Evolutionary conservation across 345 rosid genomes (phyloP).

Genomic region (Salix exigua): DNA sequence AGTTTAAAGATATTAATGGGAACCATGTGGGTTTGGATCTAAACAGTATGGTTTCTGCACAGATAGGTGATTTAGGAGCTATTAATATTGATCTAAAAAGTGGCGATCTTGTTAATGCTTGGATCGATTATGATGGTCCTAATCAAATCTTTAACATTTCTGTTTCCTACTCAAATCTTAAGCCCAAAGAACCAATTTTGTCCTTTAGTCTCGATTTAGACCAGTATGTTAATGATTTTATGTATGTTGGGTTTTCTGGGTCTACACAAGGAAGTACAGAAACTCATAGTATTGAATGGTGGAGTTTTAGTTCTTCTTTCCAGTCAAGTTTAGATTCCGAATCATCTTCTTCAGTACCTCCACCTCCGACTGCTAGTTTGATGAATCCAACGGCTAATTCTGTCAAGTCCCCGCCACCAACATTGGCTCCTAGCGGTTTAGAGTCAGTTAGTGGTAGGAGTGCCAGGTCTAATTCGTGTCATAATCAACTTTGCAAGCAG

Average conservation of each 20-base stretch:
- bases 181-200: slow-evolving; percentile 68
- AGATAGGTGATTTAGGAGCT: slow-evolving; percentile 60
- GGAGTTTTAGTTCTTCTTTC: slow-evolving; percentile 84
- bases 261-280: slow-evolving; percentile 99
- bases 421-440: slow-evolving; percentile 47
- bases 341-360: slow-evolving; percentile 40
- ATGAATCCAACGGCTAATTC: slow-evolving; percentile 72
- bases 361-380: slow-evolving; percentile 60
- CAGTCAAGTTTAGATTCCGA: slow-evolving; percentile 38
- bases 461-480: slow-evolving; percentile 48
- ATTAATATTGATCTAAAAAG: slow-evolving; percentile 81
- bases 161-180: slow-evolving; percentile 79
- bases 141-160: slow-evolving; percentile 42
- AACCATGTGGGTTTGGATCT: slow-evolving; percentile 97
- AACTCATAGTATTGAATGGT: slow-evolving; percentile 86
- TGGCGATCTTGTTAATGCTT: slow-evolving; percentile 75
- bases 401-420: slow-evolving; percentile 55
- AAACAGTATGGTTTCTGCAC: slow-evolving; percentile 64
- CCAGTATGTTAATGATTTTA: slow-evolving; percentile 71
- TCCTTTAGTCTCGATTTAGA: slow-evolving; percentile 60
- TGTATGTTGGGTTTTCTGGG: slow-evolving; percentile 98
- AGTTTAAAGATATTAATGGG: slow-evolving; percentile 78
- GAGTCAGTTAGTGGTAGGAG: slow-evolving; percentile 14
- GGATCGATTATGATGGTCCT: slow-evolving; percentile 77
- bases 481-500: slow-evolving; percentile 74